These are phyloP conservation scores for Furcasterigmium furcatum DNA, from an alignment of 2,329 filamentous ascomycete species.

Conservation along the genomic window DNA sequence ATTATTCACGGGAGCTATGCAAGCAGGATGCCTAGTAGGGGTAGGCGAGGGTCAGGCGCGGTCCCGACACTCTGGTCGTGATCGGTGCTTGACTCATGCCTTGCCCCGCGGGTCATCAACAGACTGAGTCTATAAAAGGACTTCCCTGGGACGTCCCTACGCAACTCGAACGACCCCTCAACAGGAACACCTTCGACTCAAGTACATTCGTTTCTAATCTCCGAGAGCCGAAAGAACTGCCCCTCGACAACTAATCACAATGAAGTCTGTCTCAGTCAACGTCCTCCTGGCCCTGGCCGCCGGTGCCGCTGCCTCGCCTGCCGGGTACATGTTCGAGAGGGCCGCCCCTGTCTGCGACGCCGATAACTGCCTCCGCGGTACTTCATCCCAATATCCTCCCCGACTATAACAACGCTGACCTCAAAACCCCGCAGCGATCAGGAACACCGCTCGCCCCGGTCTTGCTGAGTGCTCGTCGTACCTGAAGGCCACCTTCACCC, in stretches of 20 bases:
- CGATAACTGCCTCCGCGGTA: conserved; percentile 1
- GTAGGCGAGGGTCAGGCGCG: too few species aligned
- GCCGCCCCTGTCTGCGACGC: neutral
- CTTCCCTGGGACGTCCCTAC: too few species aligned
- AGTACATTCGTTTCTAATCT: conserved; percentile 10
- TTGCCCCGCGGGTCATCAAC: too few species aligned
- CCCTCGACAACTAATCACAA: neutral
- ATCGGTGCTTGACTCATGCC: too few species aligned
- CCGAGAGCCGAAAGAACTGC: conserved; percentile 6
- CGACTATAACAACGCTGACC: neutral
- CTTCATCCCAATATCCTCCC: neutral
- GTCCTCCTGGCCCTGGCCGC: neutral
- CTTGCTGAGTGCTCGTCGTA: neutral
- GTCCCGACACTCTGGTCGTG: too few species aligned
- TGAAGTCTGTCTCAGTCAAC: neutral
- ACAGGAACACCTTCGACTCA: too few species aligned
- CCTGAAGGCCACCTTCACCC: too few species aligned
- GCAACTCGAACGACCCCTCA: too few species aligned
- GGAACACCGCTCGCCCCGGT: neutral
- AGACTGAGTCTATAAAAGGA: too few species aligned
- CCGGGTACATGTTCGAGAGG: neutral
- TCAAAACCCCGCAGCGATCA: neutral
- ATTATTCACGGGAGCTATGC: too few species aligned
- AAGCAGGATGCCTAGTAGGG: too few species aligned
- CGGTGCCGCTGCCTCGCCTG: neutral